Conservation (phyloP, 2,329 filamentous ascomycete species). For the Venturia carpophila region DNA sequence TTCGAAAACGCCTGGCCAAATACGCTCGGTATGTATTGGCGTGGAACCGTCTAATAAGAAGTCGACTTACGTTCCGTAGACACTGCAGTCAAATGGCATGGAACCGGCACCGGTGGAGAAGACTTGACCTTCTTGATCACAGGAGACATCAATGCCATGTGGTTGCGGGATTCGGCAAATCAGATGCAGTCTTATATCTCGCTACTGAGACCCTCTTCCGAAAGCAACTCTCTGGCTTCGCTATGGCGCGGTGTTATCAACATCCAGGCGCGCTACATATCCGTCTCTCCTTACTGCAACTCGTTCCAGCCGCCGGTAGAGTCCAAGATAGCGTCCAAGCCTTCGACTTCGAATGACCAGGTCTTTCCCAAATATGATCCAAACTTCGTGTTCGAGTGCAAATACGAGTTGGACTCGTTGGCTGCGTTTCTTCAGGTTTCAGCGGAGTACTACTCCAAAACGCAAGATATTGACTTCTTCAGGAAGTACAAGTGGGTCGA, state of each 20-base stretch:
- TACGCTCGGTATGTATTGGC: constrained; percentile 41
- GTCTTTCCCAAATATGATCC: constrained; percentile 39
- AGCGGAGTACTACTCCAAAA: constrained; percentile 42
- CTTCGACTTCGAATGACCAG: constrained; percentile 34
- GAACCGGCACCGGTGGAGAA: constrained; percentile 52
- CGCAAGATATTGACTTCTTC: constrained; percentile 42
- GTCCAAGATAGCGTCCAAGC: constrained; percentile 36
- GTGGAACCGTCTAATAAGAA: neutral
- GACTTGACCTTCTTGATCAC: constrained; percentile 56
- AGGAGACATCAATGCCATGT: constrained; percentile 51
- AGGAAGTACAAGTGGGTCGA: constrained; percentile 40
- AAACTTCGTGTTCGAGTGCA: constrained; percentile 44
- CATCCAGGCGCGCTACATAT: constrained; percentile 60
- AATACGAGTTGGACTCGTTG: constrained; percentile 47
- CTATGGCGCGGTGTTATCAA: constrained; percentile 66
- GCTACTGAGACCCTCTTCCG: constrained; percentile 48
- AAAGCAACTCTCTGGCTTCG: constrained; percentile 53
- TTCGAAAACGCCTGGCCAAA: constrained; percentile 70
- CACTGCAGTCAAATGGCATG: constrained; percentile 63
- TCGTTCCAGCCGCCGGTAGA: constrained; percentile 46
- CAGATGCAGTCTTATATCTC: constrained; percentile 64
- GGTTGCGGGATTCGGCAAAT: constrained; percentile 51
- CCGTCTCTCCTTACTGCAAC: constrained; percentile 50
- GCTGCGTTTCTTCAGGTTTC: constrained; percentile 45
- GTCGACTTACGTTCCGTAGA: constrained; percentile 34